These are phyloP conservation scores for apple (Malus domestica) DNA, from an alignment of 306 rosid genomes.

Conservation along the genomic window ASM211411v1 NC_041805.1:7341501-7342000, in stretches of 20 bases:
- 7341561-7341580: slow-evolving; percentile 40
- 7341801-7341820: not conserved
- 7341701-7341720: slow-evolving; percentile 23
- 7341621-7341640: slow-evolving; percentile 37
- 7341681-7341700: slow-evolving; percentile 52
- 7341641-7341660: not conserved
- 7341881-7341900: not conserved
- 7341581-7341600: slow-evolving; percentile 40
- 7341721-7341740: slow-evolving; percentile 2
- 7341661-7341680: slow-evolving; percentile 32
- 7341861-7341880: not conserved
- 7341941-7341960: not conserved
- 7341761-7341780: not conserved
- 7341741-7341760: slow-evolving; percentile 6
- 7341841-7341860: slow-evolving; percentile 16
- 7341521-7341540: not conserved
- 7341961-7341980: not conserved
- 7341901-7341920: not conserved
- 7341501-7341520: not conserved
- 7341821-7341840: not conserved
- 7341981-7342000: not conserved
- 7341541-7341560: slow-evolving; percentile 18
- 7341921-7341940: not conserved
- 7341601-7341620: slow-evolving; percentile 44
- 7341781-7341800: slow-evolving; percentile 13